Conservation (phyloP, 495 filamentous ascomycete species). For the Saxophila tyrrhenica region DNA sequence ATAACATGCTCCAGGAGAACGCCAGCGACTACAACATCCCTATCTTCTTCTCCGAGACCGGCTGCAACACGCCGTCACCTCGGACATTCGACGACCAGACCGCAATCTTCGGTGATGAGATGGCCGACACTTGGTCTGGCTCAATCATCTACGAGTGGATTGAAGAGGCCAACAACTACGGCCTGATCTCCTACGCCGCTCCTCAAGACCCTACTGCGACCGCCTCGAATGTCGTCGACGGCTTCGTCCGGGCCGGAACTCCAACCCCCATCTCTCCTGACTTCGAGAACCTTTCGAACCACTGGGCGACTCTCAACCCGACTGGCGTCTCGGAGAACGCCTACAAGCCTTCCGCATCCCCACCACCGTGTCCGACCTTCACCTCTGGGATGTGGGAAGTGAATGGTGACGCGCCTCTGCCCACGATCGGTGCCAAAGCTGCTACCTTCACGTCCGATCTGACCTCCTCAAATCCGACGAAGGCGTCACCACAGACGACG, state of each 20-base stretch:
- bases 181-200: conserved; percentile 64
- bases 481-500: not conserved
- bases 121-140: conserved; percentile 69
- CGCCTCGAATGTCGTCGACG: conserved; percentile 35
- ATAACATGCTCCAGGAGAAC: conserved; percentile 50
- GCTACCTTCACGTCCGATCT: not conserved
- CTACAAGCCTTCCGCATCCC: conserved; percentile 52
- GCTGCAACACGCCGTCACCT: conserved; percentile 48
- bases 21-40: conserved; percentile 55
- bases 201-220: conserved; percentile 1
- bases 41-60: conserved; percentile 38
- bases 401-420: conserved; percentile 53
- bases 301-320: conserved; percentile 64
- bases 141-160: conserved; percentile 88
- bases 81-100: conserved; percentile 66
- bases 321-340: conserved; percentile 51
- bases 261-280: conserved; percentile 66
- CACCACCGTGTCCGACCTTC: conserved; percentile 59
- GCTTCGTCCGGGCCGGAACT: conserved; percentile 57
- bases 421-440: conserved; percentile 43
- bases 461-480: not conserved
- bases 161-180: conserved; percentile 73
- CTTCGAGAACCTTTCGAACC: conserved; percentile 61
- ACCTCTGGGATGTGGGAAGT: conserved; percentile 63
- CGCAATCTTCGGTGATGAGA: conserved; percentile 61